A percentile compares a stretch with the other conserved stretches of the same genome.
These are phyloP conservation scores for Suillus clintonianus DNA, from an alignment of 768 basidiomycete genomes.

Conservation along the genomic window DNA sequence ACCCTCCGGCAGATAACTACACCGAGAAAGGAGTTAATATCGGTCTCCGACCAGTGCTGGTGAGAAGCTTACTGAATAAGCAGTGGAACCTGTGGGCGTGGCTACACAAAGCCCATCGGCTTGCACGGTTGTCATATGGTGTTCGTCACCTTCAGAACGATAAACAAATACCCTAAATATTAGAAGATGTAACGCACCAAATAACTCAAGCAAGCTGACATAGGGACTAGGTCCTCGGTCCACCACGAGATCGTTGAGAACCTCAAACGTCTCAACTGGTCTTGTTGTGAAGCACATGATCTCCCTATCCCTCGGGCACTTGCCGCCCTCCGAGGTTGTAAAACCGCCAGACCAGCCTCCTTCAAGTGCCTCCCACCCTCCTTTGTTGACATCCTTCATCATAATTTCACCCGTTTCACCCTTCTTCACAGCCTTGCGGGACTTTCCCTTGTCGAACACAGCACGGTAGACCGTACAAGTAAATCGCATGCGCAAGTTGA, in stretches of 20 bases:
- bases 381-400: conserved; percentile 89
- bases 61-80: conserved; percentile 77
- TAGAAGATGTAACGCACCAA: conserved; percentile 61
- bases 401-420: conserved; percentile 95
- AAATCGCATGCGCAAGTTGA: conserved; percentile 98
- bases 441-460: conserved; percentile 68
- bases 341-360: conserved; percentile 60
- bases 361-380: conserved; percentile 97
- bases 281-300: conserved; percentile 98
- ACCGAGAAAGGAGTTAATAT: conserved; percentile 3
- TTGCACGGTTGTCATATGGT: conserved; percentile 99
- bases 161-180: conserved; percentile 9
- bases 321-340: conserved; percentile 44
- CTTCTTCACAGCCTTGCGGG: conserved; percentile 85
- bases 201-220: conserved; percentile 92
- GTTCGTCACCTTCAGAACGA: conserved; percentile 80
- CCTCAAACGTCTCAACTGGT: conserved; percentile 95
- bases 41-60: conserved; percentile 1
- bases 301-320: conserved; percentile 81
- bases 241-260: conserved; percentile 94
- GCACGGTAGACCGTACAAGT: conserved; percentile 98
- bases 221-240: conserved; percentile 98
- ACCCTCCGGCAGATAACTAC: conserved; percentile 93
- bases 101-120: conserved; percentile 94
- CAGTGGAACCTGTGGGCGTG: conserved; percentile 97